Evolutionary conservation across 139 green algal genomes (phyloP).

Genomic region (Pleodorina starrii): DNA sequence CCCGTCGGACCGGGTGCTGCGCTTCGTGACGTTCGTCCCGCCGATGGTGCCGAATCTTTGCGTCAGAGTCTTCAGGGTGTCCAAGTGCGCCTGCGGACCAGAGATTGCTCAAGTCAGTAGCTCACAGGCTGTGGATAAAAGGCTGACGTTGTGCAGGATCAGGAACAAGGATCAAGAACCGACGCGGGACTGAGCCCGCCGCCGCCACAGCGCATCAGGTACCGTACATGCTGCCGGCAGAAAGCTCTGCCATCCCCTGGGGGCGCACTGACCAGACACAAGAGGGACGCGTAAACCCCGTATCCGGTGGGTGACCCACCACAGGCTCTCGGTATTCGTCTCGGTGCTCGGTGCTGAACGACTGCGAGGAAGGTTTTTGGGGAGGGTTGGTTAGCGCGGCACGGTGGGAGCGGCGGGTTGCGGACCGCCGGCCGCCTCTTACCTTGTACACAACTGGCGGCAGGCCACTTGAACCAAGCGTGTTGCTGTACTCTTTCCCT

Average conservation of each 20-base stretch:
- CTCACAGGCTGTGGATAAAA: neutral
- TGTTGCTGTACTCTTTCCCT: constrained; percentile 3
- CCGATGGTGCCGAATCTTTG: constrained; percentile 21
- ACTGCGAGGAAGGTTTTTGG: neutral
- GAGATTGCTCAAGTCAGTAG: neutral
- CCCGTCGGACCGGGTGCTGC: constrained; percentile 32
- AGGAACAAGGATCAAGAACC: too few relatives aligned
- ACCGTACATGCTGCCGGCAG: too few relatives aligned
- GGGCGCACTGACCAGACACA: too few relatives aligned
- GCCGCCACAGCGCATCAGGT: too few relatives aligned
- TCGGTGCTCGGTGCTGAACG: constrained; percentile 35
- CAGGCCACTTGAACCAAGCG: constrained; percentile 9
- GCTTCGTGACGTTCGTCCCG: constrained; percentile 14
- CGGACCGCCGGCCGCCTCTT: neutral
- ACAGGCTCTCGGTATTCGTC: constrained; percentile 49
- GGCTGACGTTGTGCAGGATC: too few relatives aligned
- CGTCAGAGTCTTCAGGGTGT: constrained; percentile 29
- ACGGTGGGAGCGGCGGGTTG: neutral
- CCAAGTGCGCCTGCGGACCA: constrained; percentile 1
- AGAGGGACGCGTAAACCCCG: too few relatives aligned
- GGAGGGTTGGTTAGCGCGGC: neutral
- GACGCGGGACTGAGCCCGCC: too few relatives aligned
- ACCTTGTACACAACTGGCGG: constrained; percentile 41
- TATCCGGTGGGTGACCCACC: too few relatives aligned
- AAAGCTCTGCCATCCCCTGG: neutral